Evolutionary conservation across 2,329 filamentous ascomycete genomes (phyloP), one percentile per base, ranked within the genome.

Genomic region (Triangularia verruculosa): DNA sequence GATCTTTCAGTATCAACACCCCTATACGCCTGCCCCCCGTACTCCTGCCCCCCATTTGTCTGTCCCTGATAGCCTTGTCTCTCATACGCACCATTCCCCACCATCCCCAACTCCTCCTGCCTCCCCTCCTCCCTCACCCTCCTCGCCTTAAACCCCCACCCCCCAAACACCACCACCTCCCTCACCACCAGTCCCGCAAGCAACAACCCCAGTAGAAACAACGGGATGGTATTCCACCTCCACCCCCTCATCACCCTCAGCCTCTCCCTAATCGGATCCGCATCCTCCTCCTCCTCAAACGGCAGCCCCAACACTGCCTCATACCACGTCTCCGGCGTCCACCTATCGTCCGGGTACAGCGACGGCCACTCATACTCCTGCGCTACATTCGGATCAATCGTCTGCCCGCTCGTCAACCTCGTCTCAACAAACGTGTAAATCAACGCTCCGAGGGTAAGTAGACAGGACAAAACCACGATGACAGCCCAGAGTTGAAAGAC

Each of bases 271-370:
- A 78, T 71, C 2, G 73, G 69, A 32, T 62, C 62, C 51, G 70
- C 65, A 24, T 70, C 59, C 25, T 5, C 47, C 11, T 61, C 59
- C 32, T 68, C 65, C 25, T 69, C 67, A 5, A 78, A 52, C 32
- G 75, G 68, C 24, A 78, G 68, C 52, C 66, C 63, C 53, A 76
- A 66, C 47, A 78, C 68, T 6, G 75, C 75, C 4, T 69, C 61
- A 60, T 77, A 76, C 78, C 78, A 79, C 64, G 71, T 75, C 66
- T 78, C 75, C 17, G 78, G 77, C 17, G 77, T 76, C 78, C 78
- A 79, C 8, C 63, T 47, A 51, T 70, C 67, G 8, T 71, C 58
- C 0, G 72, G 70, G 56, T 79, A 79, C 2, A 59, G 52, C 3
- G 43, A 47, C 3, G 70, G 66, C 53, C 13, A 71, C 11, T 20